Evolutionary conservation across 2,329 filamentous ascomycete genomes (phyloP).

Genomic region (Tetracladium maxilliforme): DNA sequence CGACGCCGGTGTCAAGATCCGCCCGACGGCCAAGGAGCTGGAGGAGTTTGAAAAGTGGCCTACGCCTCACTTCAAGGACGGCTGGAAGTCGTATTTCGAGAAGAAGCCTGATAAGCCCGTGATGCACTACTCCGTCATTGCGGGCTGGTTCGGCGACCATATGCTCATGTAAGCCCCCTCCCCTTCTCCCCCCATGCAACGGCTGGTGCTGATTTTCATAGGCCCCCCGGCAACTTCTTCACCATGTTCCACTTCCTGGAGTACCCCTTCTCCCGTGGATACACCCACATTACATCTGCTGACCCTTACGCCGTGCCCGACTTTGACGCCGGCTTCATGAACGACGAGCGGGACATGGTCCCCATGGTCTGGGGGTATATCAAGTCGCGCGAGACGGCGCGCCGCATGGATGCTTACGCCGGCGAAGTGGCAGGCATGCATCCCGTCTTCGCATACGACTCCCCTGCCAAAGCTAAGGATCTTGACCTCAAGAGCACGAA

Average conservation of each 20-base stretch:
- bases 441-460: slow-evolving; percentile 59
- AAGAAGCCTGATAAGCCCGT: slow-evolving; percentile 76
- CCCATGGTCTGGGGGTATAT: slow-evolving; percentile 78
- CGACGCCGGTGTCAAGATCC: slow-evolving; percentile 65
- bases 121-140: slow-evolving; percentile 72
- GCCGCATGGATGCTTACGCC: slow-evolving; percentile 64
- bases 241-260: slow-evolving; percentile 59
- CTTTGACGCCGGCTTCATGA: slow-evolving; percentile 76
- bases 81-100: slow-evolving; percentile 75
- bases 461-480: slow-evolving; percentile 53
- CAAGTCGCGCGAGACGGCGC: slow-evolving; percentile 64
- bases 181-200: background rate
- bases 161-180: slow-evolving; percentile 40
- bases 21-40: slow-evolving; percentile 54
- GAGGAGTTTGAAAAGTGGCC: slow-evolving; percentile 58
- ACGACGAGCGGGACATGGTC: slow-evolving; percentile 71
- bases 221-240: slow-evolving; percentile 68
- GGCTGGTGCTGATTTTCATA: slow-evolving; percentile 20
- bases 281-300: slow-evolving; percentile 54
- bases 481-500: slow-evolving; percentile 66
- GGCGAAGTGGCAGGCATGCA: slow-evolving; percentile 58
- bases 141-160: slow-evolving; percentile 26
- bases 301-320: slow-evolving; percentile 62
- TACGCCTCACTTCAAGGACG: slow-evolving; percentile 56
- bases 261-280: slow-evolving; percentile 63